Conservation (phyloP, 352 stramenopile genomes). For the Phytophthora uliginosa region DNA sequence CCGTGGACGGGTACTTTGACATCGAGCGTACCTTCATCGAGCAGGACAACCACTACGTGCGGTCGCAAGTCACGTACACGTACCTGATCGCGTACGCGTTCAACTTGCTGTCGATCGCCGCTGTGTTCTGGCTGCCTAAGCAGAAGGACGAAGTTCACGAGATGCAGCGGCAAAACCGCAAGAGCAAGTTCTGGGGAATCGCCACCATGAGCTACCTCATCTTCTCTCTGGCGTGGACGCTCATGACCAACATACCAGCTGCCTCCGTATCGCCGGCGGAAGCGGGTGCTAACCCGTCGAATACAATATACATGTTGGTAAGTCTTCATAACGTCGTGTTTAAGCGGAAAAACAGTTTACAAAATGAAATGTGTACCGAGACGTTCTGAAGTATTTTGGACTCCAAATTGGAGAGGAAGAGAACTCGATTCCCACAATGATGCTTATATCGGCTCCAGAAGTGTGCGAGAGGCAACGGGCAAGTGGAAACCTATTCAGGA, state of each 20-base stretch:
- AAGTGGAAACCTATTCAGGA: neutral
- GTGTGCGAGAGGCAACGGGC: neutral
- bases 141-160: conserved; percentile 60
- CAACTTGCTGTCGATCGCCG: conserved; percentile 53
- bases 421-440: neutral
- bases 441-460: neutral
- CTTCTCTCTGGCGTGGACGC: conserved; percentile 51
- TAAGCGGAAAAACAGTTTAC: no score
- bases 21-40: conserved; percentile 47
- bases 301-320: neutral
- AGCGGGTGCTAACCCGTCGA: conserved; percentile 30
- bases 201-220: conserved; percentile 35
- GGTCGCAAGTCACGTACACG: conserved; percentile 52
- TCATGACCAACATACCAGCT: conserved; percentile 69
- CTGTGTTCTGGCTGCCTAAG: conserved; percentile 48
- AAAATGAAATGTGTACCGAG: neutral
- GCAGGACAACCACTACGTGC: conserved; percentile 41
- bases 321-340: no score
- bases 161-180: conserved; percentile 43
- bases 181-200: conserved; percentile 39
- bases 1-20: conserved; percentile 28
- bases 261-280: conserved; percentile 51
- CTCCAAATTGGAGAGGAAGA: neutral
- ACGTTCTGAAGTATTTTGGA: neutral
- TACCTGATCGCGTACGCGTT: conserved; percentile 60